A percentile compares a stretch with the other conserved stretches of the same genome.
Evolutionary conservation across 1,284 basidiomycete species (phyloP).

Genomic region (Moesziomyces sp.): DNA sequence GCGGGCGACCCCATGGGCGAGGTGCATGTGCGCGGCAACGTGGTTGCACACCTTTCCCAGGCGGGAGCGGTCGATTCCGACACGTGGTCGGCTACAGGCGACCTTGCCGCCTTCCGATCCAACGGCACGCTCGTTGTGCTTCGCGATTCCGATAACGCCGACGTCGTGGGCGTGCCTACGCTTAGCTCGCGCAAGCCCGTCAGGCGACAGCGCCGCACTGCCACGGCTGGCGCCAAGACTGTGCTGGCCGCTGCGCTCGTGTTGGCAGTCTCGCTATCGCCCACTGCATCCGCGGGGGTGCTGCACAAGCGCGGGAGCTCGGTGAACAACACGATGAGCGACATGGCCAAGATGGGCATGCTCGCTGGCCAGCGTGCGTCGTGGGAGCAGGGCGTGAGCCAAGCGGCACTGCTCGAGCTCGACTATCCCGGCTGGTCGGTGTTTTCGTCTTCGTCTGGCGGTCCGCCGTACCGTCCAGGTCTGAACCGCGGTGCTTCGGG

Average conservation of each 20-base stretch:
- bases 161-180: constrained; percentile 29
- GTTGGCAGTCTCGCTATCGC: constrained; percentile 8
- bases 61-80: constrained; percentile 5
- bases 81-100: constrained; percentile 55
- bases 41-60: constrained; percentile 20
- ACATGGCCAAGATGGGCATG: constrained; percentile 53
- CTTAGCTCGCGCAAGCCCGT: constrained; percentile 35
- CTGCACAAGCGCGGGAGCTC: constrained; percentile 21
- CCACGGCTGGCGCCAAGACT: constrained; percentile 10
- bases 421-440: constrained; percentile 54
- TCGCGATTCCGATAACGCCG: constrained; percentile 33
- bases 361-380: constrained; percentile 56
- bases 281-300: constrained; percentile 8
- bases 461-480: constrained; percentile 49
- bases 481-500: constrained; percentile 6
- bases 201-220: constrained; percentile 23
- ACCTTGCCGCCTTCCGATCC: constrained; percentile 57
- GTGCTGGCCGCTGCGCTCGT: constrained; percentile 16
- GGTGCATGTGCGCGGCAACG: constrained; percentile 52
- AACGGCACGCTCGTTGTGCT: constrained; percentile 65
- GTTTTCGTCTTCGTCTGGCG: constrained; percentile 44
- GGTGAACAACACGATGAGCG: constrained; percentile 55
- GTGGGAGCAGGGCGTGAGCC: constrained; percentile 65
- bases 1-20: constrained; percentile 57
- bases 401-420: constrained; percentile 62